These are phyloP conservation scores for Moniliophthora roreri DNA, from an alignment of 1,284 basidiomycete genomes.

Conservation along the genomic window DNA sequence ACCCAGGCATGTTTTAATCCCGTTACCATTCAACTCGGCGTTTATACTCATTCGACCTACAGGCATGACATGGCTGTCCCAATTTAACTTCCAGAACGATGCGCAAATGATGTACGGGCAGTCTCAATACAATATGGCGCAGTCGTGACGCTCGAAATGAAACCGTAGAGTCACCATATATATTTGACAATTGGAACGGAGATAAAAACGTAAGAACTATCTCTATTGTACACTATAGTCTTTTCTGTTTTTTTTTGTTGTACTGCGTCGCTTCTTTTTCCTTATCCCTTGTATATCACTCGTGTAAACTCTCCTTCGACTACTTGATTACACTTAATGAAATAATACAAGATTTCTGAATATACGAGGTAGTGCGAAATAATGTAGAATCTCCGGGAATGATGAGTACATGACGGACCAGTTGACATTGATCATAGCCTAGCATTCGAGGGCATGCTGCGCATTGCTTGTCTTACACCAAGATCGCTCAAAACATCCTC, in stretches of 20 bases:
- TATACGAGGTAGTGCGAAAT: neutral
- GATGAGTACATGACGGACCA: neutral
- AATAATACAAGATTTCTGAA: too few species aligned
- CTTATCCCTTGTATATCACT: neutral
- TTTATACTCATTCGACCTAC: neutral
- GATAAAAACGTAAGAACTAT: neutral
- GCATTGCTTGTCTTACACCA: slow-evolving; percentile 68
- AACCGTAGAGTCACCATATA: neutral
- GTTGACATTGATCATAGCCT: slow-evolving; percentile 43
- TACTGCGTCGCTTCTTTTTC: neutral
- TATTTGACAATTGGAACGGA: neutral
- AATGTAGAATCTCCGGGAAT: neutral
- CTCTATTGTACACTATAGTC: neutral
- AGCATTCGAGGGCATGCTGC: slow-evolving; percentile 61
- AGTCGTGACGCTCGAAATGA: neutral
- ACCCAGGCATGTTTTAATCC: slow-evolving; percentile 6
- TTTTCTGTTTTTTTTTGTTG: neutral
- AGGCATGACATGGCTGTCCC: slow-evolving; percentile 13
- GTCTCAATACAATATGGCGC: neutral
- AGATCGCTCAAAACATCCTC: slow-evolving; percentile 72
- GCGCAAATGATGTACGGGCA: slow-evolving; percentile 10
- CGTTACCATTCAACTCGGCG: neutral
- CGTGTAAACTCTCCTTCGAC: neutral
- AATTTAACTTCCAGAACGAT: slow-evolving; percentile 15
- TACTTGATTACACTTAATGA: neutral